These are phyloP conservation scores for Fragilaria radians DNA, from an alignment of 108 stramenopile species.

Conservation along the genomic window DNA sequence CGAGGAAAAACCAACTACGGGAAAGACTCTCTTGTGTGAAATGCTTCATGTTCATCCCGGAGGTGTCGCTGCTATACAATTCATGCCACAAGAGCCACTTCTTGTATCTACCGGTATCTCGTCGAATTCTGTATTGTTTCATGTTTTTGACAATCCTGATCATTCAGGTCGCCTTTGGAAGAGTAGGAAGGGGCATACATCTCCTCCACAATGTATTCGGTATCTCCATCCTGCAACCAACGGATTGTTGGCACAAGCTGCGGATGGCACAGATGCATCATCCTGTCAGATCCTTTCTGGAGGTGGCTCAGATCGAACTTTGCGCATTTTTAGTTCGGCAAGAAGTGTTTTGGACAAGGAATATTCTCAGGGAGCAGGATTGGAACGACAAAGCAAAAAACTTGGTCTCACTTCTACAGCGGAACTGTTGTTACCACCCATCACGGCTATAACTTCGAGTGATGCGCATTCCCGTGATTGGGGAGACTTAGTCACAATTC, in stretches of 20 bases:
- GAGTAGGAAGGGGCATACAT: conserved; percentile 67
- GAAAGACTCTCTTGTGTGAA: conserved; percentile 50
- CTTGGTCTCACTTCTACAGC: conserved; percentile 48
- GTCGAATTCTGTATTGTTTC: conserved; percentile 66
- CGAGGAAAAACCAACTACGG: conserved; percentile 1
- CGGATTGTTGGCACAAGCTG: conserved; percentile 47
- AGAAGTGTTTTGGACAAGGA: conserved; percentile 76
- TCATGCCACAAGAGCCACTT: conserved; percentile 76
- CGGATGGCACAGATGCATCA: conserved; percentile 75
- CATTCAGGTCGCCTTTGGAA: conserved; percentile 69
- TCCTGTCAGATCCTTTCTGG: conserved; percentile 75
- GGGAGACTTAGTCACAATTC: conserved; percentile 88
- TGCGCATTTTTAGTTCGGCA: conserved; percentile 78
- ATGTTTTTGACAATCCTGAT: conserved; percentile 82
- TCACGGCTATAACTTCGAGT: conserved; percentile 51
- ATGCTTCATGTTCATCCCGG: conserved; percentile 65
- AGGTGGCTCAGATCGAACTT: conserved; percentile 54
- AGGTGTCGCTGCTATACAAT: conserved; percentile 62
- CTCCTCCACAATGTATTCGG: conserved; percentile 56
- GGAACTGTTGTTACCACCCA: conserved; percentile 63
- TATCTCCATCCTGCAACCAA: conserved; percentile 64
- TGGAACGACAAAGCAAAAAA: conserved; percentile 62
- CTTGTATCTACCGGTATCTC: conserved; percentile 58
- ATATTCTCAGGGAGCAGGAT: conserved; percentile 76
- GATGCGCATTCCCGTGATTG: conserved; percentile 69